Base-by-base conservation (phyloP, 2,329 filamentous ascomycete genomes). In the Exophiala spinifera region DNA sequence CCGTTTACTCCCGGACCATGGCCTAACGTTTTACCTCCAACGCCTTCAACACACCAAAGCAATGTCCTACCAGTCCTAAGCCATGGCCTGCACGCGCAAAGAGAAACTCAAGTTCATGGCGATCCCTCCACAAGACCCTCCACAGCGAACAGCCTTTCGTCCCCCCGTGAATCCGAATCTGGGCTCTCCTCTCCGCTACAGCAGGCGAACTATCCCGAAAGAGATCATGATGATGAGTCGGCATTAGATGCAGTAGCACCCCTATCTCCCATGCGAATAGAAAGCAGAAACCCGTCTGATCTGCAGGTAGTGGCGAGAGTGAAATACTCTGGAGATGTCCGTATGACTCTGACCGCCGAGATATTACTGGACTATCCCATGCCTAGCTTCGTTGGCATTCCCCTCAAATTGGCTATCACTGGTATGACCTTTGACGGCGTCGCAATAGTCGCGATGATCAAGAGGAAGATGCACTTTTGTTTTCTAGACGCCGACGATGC, bases 331-430 rank as follows among this genome's bases (percentile, higher is more conserved):
- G 94, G 94, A 28, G 88, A 96, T 66, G 81, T 99, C 55, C 85
- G 86, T 62, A 81, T 99, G 53, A 89, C 91, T 57, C 78, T 99
- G 46, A 97, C 94, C 20, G 91, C 94, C 0, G 91, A 97, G 72
- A 96, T 99, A 39, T 78, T 97, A 28, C 84, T 99, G 31, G 94
- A 99, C 72, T 99, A 99, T 69, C 94, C 94, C 1, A 97, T 97
- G 89, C 91, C 91, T 37, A 95, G 89, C 74, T 99, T 99, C 66
- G 92, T 97, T 2, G 91, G 91, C 11, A 92, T 99, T 57, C 94
- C 94, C 1, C 80, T 99, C 44, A 92, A 94, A 70, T 79, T 99
- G 21, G 96, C 92, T 69, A 95, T 99, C 63, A 97, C 94, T 0
- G 94, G 94, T 0, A 74, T 99, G 56, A 91, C 88, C 0, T 99